phyloP scores from a whole-genome alignment of 169 alveolate genomes.

The Miamiensis avidus region DNA sequence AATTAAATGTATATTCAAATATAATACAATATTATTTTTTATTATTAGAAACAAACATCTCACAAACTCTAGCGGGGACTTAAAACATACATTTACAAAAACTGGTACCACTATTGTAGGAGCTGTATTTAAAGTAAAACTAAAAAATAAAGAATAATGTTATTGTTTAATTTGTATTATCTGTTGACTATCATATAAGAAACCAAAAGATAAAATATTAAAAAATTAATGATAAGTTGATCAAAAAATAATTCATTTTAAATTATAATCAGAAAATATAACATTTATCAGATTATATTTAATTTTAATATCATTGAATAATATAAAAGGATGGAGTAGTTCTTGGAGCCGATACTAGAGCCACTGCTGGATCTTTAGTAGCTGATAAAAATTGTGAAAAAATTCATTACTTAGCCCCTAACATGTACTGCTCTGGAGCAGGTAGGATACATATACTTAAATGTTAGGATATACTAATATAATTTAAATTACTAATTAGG shows the following conservation, averaged over 20 bases:
- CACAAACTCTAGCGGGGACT: neutral
- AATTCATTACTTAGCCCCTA: constrained; percentile 95
- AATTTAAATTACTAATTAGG: neutral
- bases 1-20: too few relatives aligned
- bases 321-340: constrained; percentile 95
- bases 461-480: neutral
- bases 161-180: neutral
- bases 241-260: neutral
- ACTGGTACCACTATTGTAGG: constrained; percentile 99
- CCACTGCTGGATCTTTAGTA: constrained; percentile 98
- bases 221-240: too few relatives aligned
- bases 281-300: neutral
- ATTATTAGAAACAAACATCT: constrained; percentile 19
- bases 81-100: constrained; percentile 61
- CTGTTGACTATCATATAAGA: neutral
- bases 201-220: too few relatives aligned
- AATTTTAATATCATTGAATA: neutral
- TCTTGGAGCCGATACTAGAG: constrained; percentile 99
- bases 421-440: constrained; percentile 98
- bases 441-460: constrained; percentile 68
- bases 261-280: neutral
- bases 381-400: constrained; percentile 97
- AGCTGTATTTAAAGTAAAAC: constrained; percentile 77
- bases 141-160: neutral
- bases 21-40: too few relatives aligned